Evolutionary conservation across 352 stramenopile species (phyloP), one percentile per base, ranked within the genome.

Genomic region (Globisporangium megalacanthum): DNA sequence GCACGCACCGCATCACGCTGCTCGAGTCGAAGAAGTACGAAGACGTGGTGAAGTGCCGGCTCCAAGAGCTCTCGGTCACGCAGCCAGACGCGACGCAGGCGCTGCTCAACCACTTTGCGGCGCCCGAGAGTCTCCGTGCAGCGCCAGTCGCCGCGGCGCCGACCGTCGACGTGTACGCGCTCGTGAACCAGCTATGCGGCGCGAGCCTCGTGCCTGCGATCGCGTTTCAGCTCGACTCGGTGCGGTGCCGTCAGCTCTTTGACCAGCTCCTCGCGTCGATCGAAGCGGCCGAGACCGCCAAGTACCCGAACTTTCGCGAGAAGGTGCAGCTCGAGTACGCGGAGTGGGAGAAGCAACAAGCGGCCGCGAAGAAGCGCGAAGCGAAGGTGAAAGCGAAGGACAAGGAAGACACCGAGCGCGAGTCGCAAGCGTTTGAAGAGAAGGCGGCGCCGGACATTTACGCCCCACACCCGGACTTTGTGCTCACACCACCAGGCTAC

Each of bases 1-100:
- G 80, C 47, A 85, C 72, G 42, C 77, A 98, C 62, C 92, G 97
- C 56, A 99, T 99, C 66, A 98, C 96, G 33, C 72, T 99, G 22
- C 94, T 98, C 70, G 88, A 98, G 71, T 97, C 95, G 15, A 99
- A 99, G 73, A 87, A 97, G 50, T 99, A 99, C 73, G 97, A 99
- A 75, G 92, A 97, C 49, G 84, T 88, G 50, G 80, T 99, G 64
- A 99, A 99, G 77, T 78, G 84, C 41, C 84, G 89, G 25, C 73
- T 99, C 29, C 79, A 96, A 44, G 67, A 72, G 20, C 75, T 98
- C 0, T 94, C 95, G 19, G 65, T 82, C 51, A 89, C 91, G 58
- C 88, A 98, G 48, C 87, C 95, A 2, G 89, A 96, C 47, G 69
- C 89, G 1, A 98, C 94, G 14, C 70, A 93, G 62, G 59, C 65